Evolutionary conservation across 179 eudicot species (phyloP).

Genomic region (Sideroxylon spinosum): DNA sequence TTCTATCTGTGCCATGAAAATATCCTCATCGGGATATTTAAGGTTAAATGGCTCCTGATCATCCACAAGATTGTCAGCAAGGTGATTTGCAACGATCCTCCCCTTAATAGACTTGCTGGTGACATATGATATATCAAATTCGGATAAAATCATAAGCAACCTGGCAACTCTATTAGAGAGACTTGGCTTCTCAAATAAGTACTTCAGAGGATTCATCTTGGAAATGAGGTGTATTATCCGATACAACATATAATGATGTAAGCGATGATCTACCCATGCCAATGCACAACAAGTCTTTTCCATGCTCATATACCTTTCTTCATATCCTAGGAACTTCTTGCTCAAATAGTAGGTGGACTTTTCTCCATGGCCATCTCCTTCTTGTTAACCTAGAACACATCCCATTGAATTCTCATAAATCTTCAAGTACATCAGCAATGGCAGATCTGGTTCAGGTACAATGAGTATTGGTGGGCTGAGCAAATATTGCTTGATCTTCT

Average conservation of each 20-base stretch:
- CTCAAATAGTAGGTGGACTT: background rate
- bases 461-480: too few species aligned
- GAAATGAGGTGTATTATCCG: background rate
- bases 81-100: too few species aligned
- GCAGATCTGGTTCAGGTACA: too few species aligned
- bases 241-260: background rate
- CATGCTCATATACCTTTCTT: background rate
- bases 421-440: too few species aligned
- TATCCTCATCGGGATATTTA: background rate
- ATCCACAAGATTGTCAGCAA: too few species aligned
- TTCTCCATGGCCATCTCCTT: background rate
- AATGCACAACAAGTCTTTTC: background rate
- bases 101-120: background rate
- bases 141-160: background rate
- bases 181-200: background rate
- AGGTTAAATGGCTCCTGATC: too few species aligned
- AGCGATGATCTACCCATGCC: background rate
- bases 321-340: background rate
- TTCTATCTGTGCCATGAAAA: background rate
- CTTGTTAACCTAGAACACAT: background rate
- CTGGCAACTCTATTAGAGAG: background rate
- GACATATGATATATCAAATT: background rate
- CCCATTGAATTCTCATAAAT: too few species aligned
- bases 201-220: background rate
- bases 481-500: too few species aligned